Evolutionary conservation across 2,329 filamentous ascomycete species (phyloP), one percentile per base, ranked within the genome.

Genomic region (Endocalyx cinctus): DNA sequence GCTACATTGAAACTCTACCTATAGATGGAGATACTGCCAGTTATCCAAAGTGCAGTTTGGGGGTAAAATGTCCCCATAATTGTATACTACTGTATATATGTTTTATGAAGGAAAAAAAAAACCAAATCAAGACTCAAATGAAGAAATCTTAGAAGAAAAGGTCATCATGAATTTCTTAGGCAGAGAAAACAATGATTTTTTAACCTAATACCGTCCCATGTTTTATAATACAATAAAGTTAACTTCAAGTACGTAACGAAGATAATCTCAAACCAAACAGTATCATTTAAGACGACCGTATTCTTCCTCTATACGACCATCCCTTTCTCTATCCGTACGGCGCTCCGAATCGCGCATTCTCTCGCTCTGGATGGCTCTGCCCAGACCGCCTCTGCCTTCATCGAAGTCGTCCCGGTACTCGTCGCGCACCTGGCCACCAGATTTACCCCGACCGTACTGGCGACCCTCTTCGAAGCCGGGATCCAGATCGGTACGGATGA

Each of bases 321-420:
- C 58, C 31, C 40, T 43, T 35, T 59, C 54, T 22, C 54, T 40
- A 34, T 58, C 50, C n/a, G n/a, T n/a, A n/a, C n/a, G n/a, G 25
- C 58, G 50, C 36, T 85, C 79, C 2, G 38, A 28, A 47, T 58
- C 55, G 16, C 53, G 52, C 37, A 53, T 40, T 17, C 54, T 43
- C 18, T 79, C 74, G 2, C 34, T 10, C 46, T 80, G 77, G 39
- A 88, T 71, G 36, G 86, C 86, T 44, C 89, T 75, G 27, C 92
- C 90, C 47, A 89, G 79, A 10, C 92, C 92, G 48, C 92, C 92
- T 49, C 92, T 77, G 12, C 92, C 92, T 40, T 95, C 90, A 58
- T 98, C 92, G 57, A 82, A 98, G 66, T 98, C 92, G 60, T 96
- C 87, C 28, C 92, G 79, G 64, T 97, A 98, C 69, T 98, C 94